Conservation (phyloP, 75 land plant genomes). For the Chamaecyparis obtusa region DNA sequence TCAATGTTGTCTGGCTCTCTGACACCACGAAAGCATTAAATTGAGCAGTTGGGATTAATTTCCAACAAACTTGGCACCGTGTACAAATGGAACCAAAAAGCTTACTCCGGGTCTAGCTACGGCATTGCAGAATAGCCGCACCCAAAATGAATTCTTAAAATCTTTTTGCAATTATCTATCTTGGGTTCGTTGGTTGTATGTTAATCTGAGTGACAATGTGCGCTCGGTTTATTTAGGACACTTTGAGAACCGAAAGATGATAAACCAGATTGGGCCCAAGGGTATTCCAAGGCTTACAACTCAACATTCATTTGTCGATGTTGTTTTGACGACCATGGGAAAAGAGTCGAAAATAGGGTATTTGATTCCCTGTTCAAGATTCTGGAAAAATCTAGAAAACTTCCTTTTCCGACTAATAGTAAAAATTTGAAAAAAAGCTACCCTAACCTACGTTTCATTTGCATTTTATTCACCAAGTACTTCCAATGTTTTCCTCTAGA, state of each 20-base stretch:
- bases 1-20: no score
- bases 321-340: slow-evolving; percentile 29
- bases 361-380: slow-evolving; percentile 48
- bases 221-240: slow-evolving; percentile 57
- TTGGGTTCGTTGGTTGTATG: slow-evolving; percentile 57
- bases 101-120: slow-evolving; percentile 48
- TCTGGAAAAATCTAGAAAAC: no score
- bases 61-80: no score
- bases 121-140: slow-evolving; percentile 14
- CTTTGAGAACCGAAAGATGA: slow-evolving; percentile 42
- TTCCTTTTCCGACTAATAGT: no score
- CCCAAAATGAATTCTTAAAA: slow-evolving; percentile 3
- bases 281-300: slow-evolving; percentile 41
- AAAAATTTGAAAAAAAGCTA: no score
- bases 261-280: slow-evolving; percentile 50
- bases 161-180: slow-evolving; percentile 29
- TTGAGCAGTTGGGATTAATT: no score
- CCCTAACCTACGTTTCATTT: no score
- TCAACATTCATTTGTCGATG: slow-evolving; percentile 34
- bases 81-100: no score
- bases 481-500: no score
- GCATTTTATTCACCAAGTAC: no score
- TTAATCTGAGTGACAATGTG: slow-evolving; percentile 47
- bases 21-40: no score
- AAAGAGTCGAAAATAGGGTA: slow-evolving; percentile 32